phyloP scores from a whole-genome alignment of 2,329 filamentous ascomycete genomes.

The Cercospora zeae-maydis region DNA sequence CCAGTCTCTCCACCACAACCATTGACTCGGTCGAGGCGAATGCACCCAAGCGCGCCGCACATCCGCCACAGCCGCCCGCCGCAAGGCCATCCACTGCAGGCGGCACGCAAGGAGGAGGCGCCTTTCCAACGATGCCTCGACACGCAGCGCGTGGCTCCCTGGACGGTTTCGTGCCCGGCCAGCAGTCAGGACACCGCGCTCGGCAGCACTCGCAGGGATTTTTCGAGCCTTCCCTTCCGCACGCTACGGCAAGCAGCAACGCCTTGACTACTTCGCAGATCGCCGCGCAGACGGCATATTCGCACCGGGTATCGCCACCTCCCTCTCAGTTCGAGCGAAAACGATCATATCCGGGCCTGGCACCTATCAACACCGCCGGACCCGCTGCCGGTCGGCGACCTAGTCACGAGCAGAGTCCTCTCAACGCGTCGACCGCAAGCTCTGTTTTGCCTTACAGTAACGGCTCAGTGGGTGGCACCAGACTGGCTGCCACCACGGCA shows the following conservation, averaged over 20 bases:
- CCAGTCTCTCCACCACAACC: slow-evolving; percentile 35
- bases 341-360: slow-evolving; percentile 70
- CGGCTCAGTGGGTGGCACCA: slow-evolving; percentile 58
- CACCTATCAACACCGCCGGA: slow-evolving; percentile 43
- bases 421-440: slow-evolving; percentile 26
- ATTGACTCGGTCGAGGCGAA: slow-evolving; percentile 40
- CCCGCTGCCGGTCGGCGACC: slow-evolving; percentile 23
- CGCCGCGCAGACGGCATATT: slow-evolving; percentile 70
- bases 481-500: slow-evolving; percentile 65
- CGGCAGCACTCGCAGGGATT: slow-evolving; percentile 71
- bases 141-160: slow-evolving; percentile 35
- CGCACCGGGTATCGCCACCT: slow-evolving; percentile 44
- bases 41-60: slow-evolving; percentile 39
- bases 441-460: slow-evolving; percentile 52
- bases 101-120: slow-evolving; percentile 33
- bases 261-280: slow-evolving; percentile 66
- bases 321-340: slow-evolving; percentile 49
- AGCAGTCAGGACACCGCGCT: slow-evolving; percentile 51
- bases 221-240: slow-evolving; percentile 69
- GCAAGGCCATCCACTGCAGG: slow-evolving; percentile 35
- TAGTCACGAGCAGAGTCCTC: slow-evolving; percentile 33
- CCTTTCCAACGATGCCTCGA: slow-evolving; percentile 37
- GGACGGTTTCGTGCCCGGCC: slow-evolving; percentile 33
- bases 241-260: slow-evolving; percentile 32
- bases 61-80: slow-evolving; percentile 31